Evolutionary conservation across 2,329 filamentous ascomycete species (phyloP).

Genomic region (Bimuria novae-zelandiae): DNA sequence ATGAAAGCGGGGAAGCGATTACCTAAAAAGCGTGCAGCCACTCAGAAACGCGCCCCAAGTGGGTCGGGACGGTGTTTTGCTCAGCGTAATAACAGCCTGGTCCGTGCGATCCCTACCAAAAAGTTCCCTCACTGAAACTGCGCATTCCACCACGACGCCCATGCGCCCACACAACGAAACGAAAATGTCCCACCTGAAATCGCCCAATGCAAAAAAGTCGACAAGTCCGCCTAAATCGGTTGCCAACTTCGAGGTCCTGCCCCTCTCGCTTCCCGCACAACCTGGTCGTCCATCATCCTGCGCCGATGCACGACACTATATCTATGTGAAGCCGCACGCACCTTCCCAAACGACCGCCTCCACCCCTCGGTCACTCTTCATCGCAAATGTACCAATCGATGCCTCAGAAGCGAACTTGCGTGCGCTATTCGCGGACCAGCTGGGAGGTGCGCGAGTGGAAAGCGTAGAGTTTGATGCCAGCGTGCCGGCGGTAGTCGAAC

Average conservation of each 20-base stretch:
- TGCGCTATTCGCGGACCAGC: constrained; percentile 71
- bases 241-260: constrained; percentile 70
- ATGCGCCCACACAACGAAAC: background rate
- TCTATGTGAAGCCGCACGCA: constrained; percentile 83
- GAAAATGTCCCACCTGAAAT: background rate
- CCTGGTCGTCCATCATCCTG: constrained; percentile 54
- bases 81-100: no score
- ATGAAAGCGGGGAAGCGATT: no score
- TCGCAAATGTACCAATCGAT: constrained; percentile 88
- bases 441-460: constrained; percentile 80
- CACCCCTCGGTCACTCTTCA: constrained; percentile 77
- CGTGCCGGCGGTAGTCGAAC: constrained; percentile 50
- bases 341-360: constrained; percentile 69
- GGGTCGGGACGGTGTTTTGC: no score
- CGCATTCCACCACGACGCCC: background rate
- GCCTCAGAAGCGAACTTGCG: constrained; percentile 78
- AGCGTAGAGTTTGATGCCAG: constrained; percentile 69
- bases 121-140: background rate
- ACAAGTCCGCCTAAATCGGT: constrained; percentile 42
- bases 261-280: constrained; percentile 60
- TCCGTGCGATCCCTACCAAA: background rate
- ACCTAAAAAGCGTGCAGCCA: no score
- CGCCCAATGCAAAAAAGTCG: constrained; percentile 18
- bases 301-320: constrained; percentile 68
- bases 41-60: no score